Evolutionary conservation across 2,329 filamentous ascomycete species (phyloP).

Genomic region (Fusarium sp.): DNA sequence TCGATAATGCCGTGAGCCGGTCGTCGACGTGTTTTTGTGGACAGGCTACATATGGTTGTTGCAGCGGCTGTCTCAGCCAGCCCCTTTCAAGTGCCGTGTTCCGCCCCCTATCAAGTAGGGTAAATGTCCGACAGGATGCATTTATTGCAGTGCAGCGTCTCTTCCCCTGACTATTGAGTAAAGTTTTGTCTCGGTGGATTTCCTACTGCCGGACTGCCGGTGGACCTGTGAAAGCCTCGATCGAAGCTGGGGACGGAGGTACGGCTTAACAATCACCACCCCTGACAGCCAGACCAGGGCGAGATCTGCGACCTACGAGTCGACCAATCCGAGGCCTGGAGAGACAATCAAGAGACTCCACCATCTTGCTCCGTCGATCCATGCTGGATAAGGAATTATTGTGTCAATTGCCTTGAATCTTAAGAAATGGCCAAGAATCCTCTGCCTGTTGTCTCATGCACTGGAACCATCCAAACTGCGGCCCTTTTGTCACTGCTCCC

Average conservation of each 20-base stretch:
- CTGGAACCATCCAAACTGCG: background rate
- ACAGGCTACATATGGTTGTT: background rate
- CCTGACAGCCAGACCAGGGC: background rate
- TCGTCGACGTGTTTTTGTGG: background rate
- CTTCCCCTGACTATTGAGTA: background rate
- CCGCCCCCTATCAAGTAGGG: background rate
- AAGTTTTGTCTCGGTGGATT: background rate
- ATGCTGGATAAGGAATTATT: background rate
- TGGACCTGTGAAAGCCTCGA: background rate
- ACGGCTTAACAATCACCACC: background rate
- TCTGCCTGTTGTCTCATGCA: background rate
- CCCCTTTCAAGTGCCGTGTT: background rate
- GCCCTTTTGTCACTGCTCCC: background rate
- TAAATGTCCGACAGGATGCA: background rate
- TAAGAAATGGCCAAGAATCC: background rate
- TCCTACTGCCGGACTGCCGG: background rate
- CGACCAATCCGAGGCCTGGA: background rate
- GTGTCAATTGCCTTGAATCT: background rate
- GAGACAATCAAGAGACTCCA: background rate
- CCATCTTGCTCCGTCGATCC: background rate
- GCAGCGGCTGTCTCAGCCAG: background rate
- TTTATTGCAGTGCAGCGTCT: background rate
- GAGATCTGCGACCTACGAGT: background rate
- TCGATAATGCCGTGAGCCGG: background rate
- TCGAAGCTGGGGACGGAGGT: background rate